phyloP scores from a whole-genome alignment of 2,329 filamentous ascomycete species.

The Diaporthe vexans region DNA sequence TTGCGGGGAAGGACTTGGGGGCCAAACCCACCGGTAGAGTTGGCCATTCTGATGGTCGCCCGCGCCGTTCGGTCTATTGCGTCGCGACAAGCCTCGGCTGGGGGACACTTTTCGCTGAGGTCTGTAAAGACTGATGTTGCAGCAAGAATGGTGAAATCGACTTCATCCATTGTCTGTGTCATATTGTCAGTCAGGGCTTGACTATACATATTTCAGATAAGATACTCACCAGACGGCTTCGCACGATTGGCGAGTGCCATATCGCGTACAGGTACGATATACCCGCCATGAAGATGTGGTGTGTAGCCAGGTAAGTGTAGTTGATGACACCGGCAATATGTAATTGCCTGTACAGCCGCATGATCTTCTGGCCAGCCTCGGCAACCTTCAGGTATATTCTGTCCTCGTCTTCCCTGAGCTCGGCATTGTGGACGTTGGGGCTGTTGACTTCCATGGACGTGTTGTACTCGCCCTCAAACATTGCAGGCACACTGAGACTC shows the following conservation, averaged over 20 bases:
- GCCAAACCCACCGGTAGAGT: conserved; percentile 87
- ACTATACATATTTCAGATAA: too few species aligned
- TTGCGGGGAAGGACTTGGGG: conserved; percentile 46
- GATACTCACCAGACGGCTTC: conserved; percentile 83
- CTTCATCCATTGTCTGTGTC: conserved; percentile 86
- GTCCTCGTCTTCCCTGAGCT: conserved; percentile 86
- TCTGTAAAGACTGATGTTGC: conserved; percentile 94
- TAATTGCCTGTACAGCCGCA: conserved; percentile 90
- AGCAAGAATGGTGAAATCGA: conserved; percentile 96
- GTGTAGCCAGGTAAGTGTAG: conserved; percentile 95
- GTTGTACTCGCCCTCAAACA: conserved; percentile 84
- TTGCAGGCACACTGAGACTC: conserved; percentile 86
- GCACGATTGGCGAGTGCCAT: conserved; percentile 93
- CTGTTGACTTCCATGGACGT: conserved; percentile 75
- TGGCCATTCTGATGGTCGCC: conserved; percentile 95
- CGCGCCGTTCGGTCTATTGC: conserved; percentile 96
- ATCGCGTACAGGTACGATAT: conserved; percentile 97
- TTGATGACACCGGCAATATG: conserved; percentile 92
- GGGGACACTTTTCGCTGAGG: conserved; percentile 93
- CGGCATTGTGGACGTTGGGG: conserved; percentile 72
- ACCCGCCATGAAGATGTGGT: conserved; percentile 97
- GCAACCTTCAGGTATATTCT: conserved; percentile 94
- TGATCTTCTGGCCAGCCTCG: conserved; percentile 92
- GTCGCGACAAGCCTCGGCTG: conserved; percentile 93
- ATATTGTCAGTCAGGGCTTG: conserved; percentile 47